Percentiles rank a stretch among this genome's conserved stretches.
These are phyloP conservation scores for Saccharum spontaneum DNA, from an alignment of 176 grass and related monocot genomes.

Conservation along the genomic window DNA sequence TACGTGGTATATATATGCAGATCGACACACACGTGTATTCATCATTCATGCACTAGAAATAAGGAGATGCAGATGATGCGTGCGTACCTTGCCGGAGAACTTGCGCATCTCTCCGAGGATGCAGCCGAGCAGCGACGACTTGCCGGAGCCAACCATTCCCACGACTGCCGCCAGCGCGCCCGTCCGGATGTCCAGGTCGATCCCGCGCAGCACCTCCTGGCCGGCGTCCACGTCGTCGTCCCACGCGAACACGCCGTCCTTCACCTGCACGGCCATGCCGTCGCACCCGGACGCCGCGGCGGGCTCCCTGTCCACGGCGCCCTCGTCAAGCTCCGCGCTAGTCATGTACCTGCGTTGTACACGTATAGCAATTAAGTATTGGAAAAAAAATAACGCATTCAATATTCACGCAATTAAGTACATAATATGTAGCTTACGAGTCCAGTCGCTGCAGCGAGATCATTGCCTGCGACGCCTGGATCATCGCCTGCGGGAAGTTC, in stretches of 20 bases:
- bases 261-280: slow-evolving; percentile 57
- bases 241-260: slow-evolving; percentile 71
- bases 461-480: slow-evolving; percentile 87
- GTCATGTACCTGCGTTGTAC: slow-evolving; percentile 52
- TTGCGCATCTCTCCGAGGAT: slow-evolving; percentile 92
- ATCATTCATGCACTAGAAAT: no score
- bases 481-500: slow-evolving; percentile 94
- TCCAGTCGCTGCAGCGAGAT: slow-evolving; percentile 72
- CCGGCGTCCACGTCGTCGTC: slow-evolving; percentile 58
- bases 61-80: not conserved
- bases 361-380: no score
- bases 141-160: slow-evolving; percentile 86
- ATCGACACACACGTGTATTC: no score
- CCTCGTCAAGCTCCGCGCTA: slow-evolving; percentile 67
- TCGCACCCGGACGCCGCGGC: slow-evolving; percentile 4
- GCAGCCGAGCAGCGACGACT: slow-evolving; percentile 83
- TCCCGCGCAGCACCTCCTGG: slow-evolving; percentile 50
- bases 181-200: slow-evolving; percentile 54
- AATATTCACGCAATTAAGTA: no score
- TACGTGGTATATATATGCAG: no score
- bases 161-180: slow-evolving; percentile 78
- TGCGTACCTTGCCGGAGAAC: slow-evolving; percentile 72
- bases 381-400: no score
- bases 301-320: slow-evolving; percentile 54
- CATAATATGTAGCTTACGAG: not conserved